A percentile compares a stretch with the other conserved stretches of the same genome.
phyloP scores from a whole-genome alignment of 371 early-diverging fungal genomes.

The Mortierella sp. region DNA sequence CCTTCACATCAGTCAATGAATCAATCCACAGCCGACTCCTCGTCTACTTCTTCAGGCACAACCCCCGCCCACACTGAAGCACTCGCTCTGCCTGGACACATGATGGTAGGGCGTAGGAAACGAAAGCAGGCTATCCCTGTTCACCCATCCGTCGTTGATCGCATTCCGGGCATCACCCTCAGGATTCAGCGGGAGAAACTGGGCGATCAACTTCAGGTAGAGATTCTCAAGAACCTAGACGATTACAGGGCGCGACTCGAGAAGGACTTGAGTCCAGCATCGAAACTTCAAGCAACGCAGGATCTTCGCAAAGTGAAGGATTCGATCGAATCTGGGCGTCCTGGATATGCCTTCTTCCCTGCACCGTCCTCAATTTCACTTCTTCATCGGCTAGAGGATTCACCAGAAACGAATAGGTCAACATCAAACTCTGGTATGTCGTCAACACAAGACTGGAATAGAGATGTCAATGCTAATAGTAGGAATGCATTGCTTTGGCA shows the following conservation, averaged over 20 bases:
- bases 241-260: conserved; percentile 25
- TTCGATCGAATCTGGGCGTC: conserved; percentile 49
- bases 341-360: conserved; percentile 33
- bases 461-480: background rate
- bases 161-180: conserved; percentile 55
- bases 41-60: conserved; percentile 2
- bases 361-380: conserved; percentile 5
- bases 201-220: conserved; percentile 45
- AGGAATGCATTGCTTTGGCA: conserved; percentile 3
- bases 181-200: conserved; percentile 38
- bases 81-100: conserved; percentile 6
- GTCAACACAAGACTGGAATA: background rate
- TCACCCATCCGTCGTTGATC: conserved; percentile 40
- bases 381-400: background rate
- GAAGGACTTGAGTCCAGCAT: conserved; percentile 1
- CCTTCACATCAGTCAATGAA: conserved; percentile 2
- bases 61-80: background rate
- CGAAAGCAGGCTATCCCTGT: conserved; percentile 54
- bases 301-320: conserved; percentile 43
- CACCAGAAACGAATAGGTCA: conserved; percentile 1
- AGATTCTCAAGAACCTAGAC: conserved; percentile 45
- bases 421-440: conserved; percentile 5
- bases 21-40: conserved; percentile 7
- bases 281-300: conserved; percentile 26
- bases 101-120: conserved; percentile 26